phyloP scores from a whole-genome alignment of 202 grass and related monocot genomes.

The Carex arenaria region DNA sequence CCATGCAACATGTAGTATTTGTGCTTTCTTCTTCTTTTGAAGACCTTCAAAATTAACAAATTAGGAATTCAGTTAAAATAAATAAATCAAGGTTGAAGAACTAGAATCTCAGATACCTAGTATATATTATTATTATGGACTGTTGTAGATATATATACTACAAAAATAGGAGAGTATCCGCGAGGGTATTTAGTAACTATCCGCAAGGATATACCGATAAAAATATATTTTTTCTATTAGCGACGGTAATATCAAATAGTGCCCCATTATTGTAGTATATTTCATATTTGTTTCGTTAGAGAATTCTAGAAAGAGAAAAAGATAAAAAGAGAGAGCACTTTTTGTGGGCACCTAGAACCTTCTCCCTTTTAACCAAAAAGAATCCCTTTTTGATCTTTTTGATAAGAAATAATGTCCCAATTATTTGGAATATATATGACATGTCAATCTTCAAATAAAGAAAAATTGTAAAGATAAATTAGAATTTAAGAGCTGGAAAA shows the following conservation, averaged over 20 bases:
- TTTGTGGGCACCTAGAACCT: neutral
- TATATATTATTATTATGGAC: neutral
- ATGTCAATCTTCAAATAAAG: neutral
- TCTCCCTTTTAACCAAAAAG: neutral
- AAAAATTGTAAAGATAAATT: neutral
- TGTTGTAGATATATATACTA: neutral
- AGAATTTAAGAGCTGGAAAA: neutral
- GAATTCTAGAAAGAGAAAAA: neutral
- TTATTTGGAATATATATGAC: neutral
- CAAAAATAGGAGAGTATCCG: too few species aligned
- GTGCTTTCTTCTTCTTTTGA: constrained; percentile 25
- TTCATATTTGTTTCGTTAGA: neutral
- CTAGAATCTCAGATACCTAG: neutral
- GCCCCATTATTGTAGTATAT: too few species aligned
- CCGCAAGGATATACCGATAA: too few species aligned
- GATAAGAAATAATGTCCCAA: neutral
- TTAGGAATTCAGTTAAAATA: neutral
- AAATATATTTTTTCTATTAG: too few species aligned
- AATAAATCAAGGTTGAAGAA: neutral
- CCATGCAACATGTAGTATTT: constrained; percentile 20
- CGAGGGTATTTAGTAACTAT: too few species aligned
- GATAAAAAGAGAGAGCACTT: neutral
- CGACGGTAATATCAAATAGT: too few species aligned
- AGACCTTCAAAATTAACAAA: constrained; percentile 28
- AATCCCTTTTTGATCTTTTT: neutral